Evolutionary conservation across 306 rosid genomes (phyloP).

Genomic region (Cicer arietinum): DNA sequence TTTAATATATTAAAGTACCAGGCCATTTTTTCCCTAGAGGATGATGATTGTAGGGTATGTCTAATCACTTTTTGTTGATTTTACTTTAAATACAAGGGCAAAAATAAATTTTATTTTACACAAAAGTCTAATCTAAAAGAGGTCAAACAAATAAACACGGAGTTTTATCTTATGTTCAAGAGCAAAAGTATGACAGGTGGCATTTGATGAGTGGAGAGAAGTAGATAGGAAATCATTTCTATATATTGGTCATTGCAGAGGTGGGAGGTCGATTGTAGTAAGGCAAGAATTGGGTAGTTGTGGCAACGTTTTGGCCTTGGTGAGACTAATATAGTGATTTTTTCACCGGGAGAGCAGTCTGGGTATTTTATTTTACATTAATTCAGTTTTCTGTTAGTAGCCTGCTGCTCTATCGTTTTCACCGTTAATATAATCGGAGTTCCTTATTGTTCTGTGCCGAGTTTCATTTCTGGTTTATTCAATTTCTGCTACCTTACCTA

Average conservation of each 20-base stretch:
- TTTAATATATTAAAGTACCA: background rate
- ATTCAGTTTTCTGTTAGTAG: background rate
- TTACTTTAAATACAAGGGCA: background rate
- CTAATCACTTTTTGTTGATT: slow-evolving; percentile 5
- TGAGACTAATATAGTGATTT: background rate
- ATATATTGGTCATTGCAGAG: background rate
- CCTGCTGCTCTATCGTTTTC: background rate
- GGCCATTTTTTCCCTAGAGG: background rate
- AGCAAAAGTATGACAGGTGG: background rate
- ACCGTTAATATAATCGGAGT: background rate
- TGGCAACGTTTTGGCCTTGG: background rate
- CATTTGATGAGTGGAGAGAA: slow-evolving; percentile 8
- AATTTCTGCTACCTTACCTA: background rate
- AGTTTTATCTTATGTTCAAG: background rate
- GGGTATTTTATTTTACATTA: background rate
- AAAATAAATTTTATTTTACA: background rate
- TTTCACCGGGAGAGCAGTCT: background rate
- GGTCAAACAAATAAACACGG: background rate
- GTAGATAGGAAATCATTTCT: background rate
- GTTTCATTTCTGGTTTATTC: slow-evolving; percentile 1
- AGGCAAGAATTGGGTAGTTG: slow-evolving; percentile 4
- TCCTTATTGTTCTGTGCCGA: slow-evolving; percentile 1
- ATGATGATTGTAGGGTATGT: background rate
- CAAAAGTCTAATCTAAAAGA: background rate
- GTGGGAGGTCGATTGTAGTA: background rate